These are phyloP conservation scores for Xylariaceae sp. DNA, from an alignment of 2,329 filamentous ascomycete genomes.

Conservation along the genomic window DNA sequence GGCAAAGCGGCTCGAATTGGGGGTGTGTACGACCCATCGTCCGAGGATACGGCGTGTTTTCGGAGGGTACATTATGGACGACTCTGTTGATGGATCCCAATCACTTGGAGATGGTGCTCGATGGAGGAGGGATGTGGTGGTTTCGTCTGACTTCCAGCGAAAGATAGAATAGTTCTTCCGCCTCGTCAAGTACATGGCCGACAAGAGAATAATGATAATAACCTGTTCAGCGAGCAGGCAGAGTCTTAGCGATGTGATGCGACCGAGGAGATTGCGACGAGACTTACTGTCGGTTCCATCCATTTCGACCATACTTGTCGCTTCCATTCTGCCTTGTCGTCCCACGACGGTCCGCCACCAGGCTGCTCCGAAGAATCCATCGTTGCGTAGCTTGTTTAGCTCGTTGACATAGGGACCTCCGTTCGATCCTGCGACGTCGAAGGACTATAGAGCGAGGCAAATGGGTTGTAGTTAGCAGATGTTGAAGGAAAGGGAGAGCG, in stretches of 20 bases:
- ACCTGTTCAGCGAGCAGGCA: constrained; percentile 23
- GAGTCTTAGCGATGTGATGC: neutral
- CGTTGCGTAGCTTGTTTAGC: too few relatives aligned
- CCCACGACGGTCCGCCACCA: too few relatives aligned
- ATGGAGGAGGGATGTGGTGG: constrained; percentile 17
- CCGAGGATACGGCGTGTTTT: constrained; percentile 30
- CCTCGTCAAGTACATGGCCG: constrained; percentile 36
- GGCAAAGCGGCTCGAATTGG: constrained; percentile 56
- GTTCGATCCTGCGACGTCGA: too few relatives aligned
- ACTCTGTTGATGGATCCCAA: constrained; percentile 17
- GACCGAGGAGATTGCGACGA: neutral
- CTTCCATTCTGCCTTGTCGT: constrained; percentile 21
- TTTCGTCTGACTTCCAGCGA: constrained; percentile 15
- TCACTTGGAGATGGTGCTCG: constrained; percentile 20
- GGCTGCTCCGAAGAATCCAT: too few relatives aligned
- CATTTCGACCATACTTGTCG: constrained; percentile 23
- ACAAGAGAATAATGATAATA: constrained; percentile 35
- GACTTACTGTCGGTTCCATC: constrained; percentile 22
- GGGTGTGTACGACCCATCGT: constrained; percentile 38
- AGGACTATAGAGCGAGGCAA: too few relatives aligned
- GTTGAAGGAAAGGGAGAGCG: too few relatives aligned
- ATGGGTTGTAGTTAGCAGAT: too few relatives aligned
- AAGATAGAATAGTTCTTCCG: constrained; percentile 35
- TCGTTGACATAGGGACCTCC: too few relatives aligned
- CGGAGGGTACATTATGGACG: constrained; percentile 19